Conservation (phyloP, 2,329 filamentous ascomycete genomes). For the Trichoderma sp. region DNA sequence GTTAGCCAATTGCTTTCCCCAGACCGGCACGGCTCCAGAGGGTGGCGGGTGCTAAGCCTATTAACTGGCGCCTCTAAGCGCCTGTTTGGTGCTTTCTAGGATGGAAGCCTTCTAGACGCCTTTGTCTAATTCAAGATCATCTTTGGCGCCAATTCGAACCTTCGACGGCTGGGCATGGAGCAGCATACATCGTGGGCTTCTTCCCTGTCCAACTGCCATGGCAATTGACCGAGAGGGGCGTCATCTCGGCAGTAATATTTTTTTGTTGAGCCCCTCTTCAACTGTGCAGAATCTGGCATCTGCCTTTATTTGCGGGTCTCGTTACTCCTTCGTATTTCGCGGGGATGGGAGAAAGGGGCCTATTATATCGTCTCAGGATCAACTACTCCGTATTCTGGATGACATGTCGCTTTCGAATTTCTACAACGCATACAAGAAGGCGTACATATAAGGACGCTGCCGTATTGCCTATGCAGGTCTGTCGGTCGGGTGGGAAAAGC, state of each 20-base stretch:
- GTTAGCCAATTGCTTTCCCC: conserved; percentile 9
- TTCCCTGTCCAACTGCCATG: not conserved
- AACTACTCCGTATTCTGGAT: not conserved
- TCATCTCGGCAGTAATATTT: conserved; percentile 4
- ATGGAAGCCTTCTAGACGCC: conserved; percentile 5
- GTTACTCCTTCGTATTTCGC: conserved; percentile 2
- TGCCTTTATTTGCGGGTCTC: conserved; percentile 3
- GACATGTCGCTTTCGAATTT: not conserved
- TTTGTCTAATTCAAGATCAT: not conserved
- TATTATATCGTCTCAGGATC: not conserved
- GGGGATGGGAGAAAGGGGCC: not conserved
- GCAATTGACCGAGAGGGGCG: not conserved
- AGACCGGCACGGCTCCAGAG: not conserved
- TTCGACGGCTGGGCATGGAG: not conserved
- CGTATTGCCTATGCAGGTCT: not conserved
- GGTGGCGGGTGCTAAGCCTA: not conserved
- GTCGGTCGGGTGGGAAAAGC: too few species aligned
- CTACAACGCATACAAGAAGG: not conserved
- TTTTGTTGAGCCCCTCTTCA: conserved; percentile 17
- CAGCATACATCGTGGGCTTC: not conserved
- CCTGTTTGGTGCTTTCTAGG: not conserved
- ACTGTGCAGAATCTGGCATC: not conserved
- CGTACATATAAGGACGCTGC: not conserved
- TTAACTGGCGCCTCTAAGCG: not conserved
- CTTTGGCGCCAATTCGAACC: not conserved